Base-by-base conservation (phyloP, 306 rosid genomes). In the Clitoria ternatea region DNA sequence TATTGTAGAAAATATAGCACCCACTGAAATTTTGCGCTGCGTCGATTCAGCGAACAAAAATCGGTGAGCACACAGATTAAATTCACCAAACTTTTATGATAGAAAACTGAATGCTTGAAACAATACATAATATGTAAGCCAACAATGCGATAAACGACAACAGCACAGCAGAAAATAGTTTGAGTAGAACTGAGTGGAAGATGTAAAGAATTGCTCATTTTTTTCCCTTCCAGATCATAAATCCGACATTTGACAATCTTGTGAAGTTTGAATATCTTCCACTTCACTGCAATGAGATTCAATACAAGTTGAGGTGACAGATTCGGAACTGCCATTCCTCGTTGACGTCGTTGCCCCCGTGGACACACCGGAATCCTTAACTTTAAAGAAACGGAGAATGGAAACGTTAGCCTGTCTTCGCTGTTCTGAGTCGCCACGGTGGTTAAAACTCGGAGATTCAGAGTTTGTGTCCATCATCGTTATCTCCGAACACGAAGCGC, bases 351-450 rank as follows among this genome's bases (percentile, higher is more conserved):
- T 45, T 18, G 70, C 11, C 27, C 83, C 85, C 45, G 85, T 69
- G 20, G 67, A 73, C 12, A 13, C 40, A 44, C 14, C 8, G 7
- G 81, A 66, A 43, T 55, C 85, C 73, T 52, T 82, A 14, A 74
- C 52, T 60, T 87, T 86, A 7, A 81, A 95, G 65, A 95, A 83
- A 80, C 74, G 71, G 64, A 83, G 66, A 49, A 95, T 77, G 2
- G 99, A 91, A 39, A 65, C 66, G 20, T 65, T 33, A 5, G 42
- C 45, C 7, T 65, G 77, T 18, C 29, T 60, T 1, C 18, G 47
- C 55, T 54, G 82, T 56, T 72, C 74, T 0, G 15, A 53, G 56
- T 62, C 43, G 13, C 71, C 79, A 35, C 19, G 64, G 19, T 61
- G 68, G 10, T 61, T 23, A 2, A 48, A 61, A 73, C 66, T 30